These are phyloP conservation scores for Phlebopus sp. DNA, from an alignment of 1,284 basidiomycete genomes.

Conservation along the genomic window DNA sequence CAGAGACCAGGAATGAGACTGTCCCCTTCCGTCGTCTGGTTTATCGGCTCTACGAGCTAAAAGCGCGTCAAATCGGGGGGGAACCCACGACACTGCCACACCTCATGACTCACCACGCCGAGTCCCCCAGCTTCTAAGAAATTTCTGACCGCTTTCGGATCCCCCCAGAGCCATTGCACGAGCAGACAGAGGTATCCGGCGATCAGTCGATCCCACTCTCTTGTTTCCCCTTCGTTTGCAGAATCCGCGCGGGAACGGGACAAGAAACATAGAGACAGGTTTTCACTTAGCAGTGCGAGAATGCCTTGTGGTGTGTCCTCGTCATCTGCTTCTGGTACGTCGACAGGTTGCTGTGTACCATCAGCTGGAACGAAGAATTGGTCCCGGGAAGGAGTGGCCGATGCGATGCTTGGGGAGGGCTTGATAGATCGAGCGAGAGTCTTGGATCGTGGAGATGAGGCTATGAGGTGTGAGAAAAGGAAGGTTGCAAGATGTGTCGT, in stretches of 20 bases:
- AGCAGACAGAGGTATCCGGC: slow-evolving; percentile 84
- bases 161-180: slow-evolving; percentile 96
- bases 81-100: background rate
- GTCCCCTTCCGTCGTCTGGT: slow-evolving; percentile 85
- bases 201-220: slow-evolving; percentile 89
- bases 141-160: slow-evolving; percentile 82
- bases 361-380: slow-evolving; percentile 76
- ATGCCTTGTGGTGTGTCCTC: slow-evolving; percentile 68
- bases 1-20: slow-evolving; percentile 88
- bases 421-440: slow-evolving; percentile 70
- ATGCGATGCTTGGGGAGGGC: slow-evolving; percentile 42
- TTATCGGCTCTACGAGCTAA: slow-evolving; percentile 91
- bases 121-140: slow-evolving; percentile 90
- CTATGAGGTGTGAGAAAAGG: slow-evolving; percentile 69
- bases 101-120: slow-evolving; percentile 65
- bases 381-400: slow-evolving; percentile 34
- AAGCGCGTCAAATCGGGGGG: background rate
- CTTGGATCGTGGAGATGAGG: slow-evolving; percentile 71
- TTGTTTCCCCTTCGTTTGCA: slow-evolving; percentile 56
- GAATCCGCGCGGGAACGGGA: slow-evolving; percentile 66
- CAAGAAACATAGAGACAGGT: slow-evolving; percentile 67
- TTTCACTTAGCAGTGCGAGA: slow-evolving; percentile 70
- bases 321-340: slow-evolving; percentile 34
- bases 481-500: slow-evolving; percentile 68
- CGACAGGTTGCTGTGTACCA: slow-evolving; percentile 38